A percentile compares a stretch with the other conserved stretches of the same genome.
Conservation (phyloP, 108 stramenopile genomes). For the Cyclotella atomus region DNA sequence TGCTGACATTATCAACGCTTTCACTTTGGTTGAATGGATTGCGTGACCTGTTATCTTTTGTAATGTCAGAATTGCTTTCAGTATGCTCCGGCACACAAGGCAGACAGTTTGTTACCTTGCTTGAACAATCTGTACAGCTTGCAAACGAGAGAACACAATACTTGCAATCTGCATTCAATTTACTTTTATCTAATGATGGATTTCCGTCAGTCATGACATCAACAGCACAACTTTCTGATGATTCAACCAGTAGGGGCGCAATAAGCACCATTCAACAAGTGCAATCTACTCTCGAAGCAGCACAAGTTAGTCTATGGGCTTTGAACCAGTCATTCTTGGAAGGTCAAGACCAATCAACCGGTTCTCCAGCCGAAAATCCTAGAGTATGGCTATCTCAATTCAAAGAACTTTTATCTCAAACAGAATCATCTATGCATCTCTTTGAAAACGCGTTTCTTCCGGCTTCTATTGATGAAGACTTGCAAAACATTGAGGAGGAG, state of each 20-base stretch:
- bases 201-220: background rate
- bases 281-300: constrained; percentile 34
- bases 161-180: constrained; percentile 27
- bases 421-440: constrained; percentile 13
- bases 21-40: constrained; percentile 31
- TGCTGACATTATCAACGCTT: constrained; percentile 44
- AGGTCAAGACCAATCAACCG: background rate
- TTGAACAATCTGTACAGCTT: constrained; percentile 17
- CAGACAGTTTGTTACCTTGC: background rate
- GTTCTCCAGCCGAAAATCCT: background rate
- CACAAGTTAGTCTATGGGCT: constrained; percentile 43
- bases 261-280: constrained; percentile 14
- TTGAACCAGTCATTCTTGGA: constrained; percentile 24
- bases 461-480: background rate
- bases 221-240: background rate
- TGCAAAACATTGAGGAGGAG: background rate
- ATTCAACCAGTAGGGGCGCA: background rate
- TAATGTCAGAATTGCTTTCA: constrained; percentile 5
- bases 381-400: constrained; percentile 36
- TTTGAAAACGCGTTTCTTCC: constrained; percentile 17
- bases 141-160: constrained; percentile 27
- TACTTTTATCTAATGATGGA: background rate
- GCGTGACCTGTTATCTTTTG: constrained; percentile 18
- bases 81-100: background rate
- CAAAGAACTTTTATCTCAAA: constrained; percentile 36